Evolutionary conservation across 2,329 filamentous ascomycete genomes (phyloP), one percentile per base, ranked within the genome.

Genomic region (Cladorrhinum sp.): DNA sequence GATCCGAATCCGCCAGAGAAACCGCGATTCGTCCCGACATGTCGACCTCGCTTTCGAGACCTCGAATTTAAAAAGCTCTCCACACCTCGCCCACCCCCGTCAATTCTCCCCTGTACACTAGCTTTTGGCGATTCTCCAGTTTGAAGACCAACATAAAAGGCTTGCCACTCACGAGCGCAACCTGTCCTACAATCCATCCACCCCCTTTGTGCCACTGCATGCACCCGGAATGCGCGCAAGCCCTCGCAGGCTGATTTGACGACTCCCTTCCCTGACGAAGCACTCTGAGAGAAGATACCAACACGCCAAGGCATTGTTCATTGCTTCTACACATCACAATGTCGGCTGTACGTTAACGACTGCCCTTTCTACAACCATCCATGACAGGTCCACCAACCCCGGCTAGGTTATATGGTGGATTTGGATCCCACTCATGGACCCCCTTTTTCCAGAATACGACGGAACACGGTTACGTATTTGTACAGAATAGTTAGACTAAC

Each of bases 281-380:
- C 50, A 36, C 54, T 28, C 24, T n/a, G 26, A 46, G 33, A 33
- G 21, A 21, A 52, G 33, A 46, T 33, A 52, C 21, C 46, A 36
- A 21, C 30, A 7, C 26, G 50, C 56, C 51, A 49, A 2, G 56
- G n/a, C 26, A n/a, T 50, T 57, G 28, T 46, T 62, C 39, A 53
- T 61, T 28, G 46, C 51, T 53, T 64, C n/a, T 46, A 20, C 42
- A 46, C 4, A 46, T 46, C 69, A 74, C 59, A 57, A 77, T 77
- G 76, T 71, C 75, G 62, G 68, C 73, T 61, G 75, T 77, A 75
- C 62, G 63, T 46, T 18, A 18, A 2, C 18, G 7, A 21, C 69
- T 53, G 64, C 26, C 26, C 55, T 57, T n/a, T 59, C 39, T 24
- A 18, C 48, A 57, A 10, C 48, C 48, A 46, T 21, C 42, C 42